Percentiles rank a stretch among this genome's conserved stretches.
Conservation (phyloP, 176 grass and related monocot species). For the barley (Hordeum vulgare) region MorexV3_pseudomolecules_assembly NC_058524.1:17459860-17460359, state of each 20-base stretch:
- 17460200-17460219: not conserved
- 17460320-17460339: not conserved
- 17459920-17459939: constrained; percentile 76
- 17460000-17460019: constrained; percentile 80
- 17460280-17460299: too few relatives aligned
- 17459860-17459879: constrained; percentile 50
- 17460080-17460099: constrained; percentile 72
- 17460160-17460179: constrained; percentile 31
- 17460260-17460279: too few relatives aligned
- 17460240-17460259: too few relatives aligned
- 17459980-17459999: constrained; percentile 76
- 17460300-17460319: too few relatives aligned
- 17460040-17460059: constrained; percentile 92
- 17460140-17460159: constrained; percentile 25
- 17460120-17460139: constrained; percentile 29
- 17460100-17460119: constrained; percentile 74
- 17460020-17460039: constrained; percentile 95
- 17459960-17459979: constrained; percentile 85
- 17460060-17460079: constrained; percentile 86
- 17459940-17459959: constrained; percentile 73
- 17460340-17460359: not conserved
- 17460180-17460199: not conserved
- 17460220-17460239: not conserved
- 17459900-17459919: constrained; percentile 97
- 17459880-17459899: constrained; percentile 73